These are phyloP conservation scores for Fusarium zealandicum DNA, from an alignment of 2,329 filamentous ascomycete genomes.

Conservation along the genomic window DNA sequence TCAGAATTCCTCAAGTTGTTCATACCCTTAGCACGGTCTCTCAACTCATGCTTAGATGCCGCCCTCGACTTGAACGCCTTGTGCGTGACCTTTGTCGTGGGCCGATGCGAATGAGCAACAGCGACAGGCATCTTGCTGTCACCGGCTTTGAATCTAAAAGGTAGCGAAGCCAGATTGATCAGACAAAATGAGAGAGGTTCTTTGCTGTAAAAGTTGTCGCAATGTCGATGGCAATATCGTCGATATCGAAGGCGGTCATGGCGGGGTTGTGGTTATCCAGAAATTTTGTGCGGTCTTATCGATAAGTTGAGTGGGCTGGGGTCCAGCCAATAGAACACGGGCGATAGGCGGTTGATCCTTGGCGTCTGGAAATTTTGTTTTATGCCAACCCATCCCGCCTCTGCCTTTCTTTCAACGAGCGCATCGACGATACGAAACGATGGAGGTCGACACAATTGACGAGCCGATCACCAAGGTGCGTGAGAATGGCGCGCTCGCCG, in stretches of 20 bases:
- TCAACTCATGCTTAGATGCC: conserved; percentile 84
- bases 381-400: conserved; percentile 30
- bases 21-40: conserved; percentile 83
- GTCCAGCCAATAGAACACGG: conserved; percentile 35
- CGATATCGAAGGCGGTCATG: conserved; percentile 43
- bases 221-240: conserved; percentile 39
- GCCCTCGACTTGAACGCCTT: conserved; percentile 95
- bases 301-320: conserved; percentile 39
- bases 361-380: conserved; percentile 48
- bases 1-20: not conserved
- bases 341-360: conserved; percentile 39
- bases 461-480: conserved; percentile 48
- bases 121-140: conserved; percentile 77
- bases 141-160: conserved; percentile 88
- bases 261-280: conserved; percentile 50
- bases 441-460: conserved; percentile 50
- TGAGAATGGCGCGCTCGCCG: conserved; percentile 61
- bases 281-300: conserved; percentile 50
- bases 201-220: conserved; percentile 15
- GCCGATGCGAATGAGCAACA: conserved; percentile 83
- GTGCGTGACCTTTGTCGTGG: conserved; percentile 86
- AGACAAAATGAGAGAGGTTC: conserved; percentile 9
- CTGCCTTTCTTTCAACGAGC: conserved; percentile 17
- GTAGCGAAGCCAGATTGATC: conserved; percentile 72
- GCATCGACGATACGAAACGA: conserved; percentile 36